phyloP scores from a whole-genome alignment of 495 filamentous ascomycete genomes.

The Penicillium fimorum region DNA sequence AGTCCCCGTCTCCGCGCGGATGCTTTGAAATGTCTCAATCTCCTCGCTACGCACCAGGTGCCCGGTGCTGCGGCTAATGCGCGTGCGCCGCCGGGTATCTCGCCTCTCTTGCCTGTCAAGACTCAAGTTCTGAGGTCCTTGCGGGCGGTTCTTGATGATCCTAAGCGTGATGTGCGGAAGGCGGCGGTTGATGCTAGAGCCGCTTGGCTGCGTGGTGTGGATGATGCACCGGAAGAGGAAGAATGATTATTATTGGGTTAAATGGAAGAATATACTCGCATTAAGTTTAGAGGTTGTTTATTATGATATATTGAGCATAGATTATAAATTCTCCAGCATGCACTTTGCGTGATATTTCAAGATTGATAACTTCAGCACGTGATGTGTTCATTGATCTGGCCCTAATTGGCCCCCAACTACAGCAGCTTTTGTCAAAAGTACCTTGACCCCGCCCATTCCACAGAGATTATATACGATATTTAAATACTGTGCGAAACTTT shows the following conservation, averaged over 20 bases:
- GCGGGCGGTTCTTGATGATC: constrained; percentile 59
- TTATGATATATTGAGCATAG: not conserved
- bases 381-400: no score
- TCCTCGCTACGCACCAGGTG: constrained; percentile 48
- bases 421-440: no score
- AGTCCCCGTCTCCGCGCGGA: constrained; percentile 47
- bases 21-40: constrained; percentile 55
- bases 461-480: no score
- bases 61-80: constrained; percentile 25
- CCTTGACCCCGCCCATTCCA: no score
- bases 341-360: not conserved
- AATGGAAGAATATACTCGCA: not conserved
- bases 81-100: constrained; percentile 37
- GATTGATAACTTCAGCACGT: no score
- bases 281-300: not conserved
- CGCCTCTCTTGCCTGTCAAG: constrained; percentile 58
- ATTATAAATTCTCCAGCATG: not conserved
- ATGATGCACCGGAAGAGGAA: constrained; percentile 62
- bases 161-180: constrained; percentile 63
- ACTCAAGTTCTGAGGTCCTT: constrained; percentile 55
- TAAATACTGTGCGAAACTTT: no score
- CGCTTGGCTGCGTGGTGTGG: constrained; percentile 58
- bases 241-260: constrained; percentile 29
- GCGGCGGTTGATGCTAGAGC: constrained; percentile 66
- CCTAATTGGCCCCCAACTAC: no score